A percentile compares a stretch with the other conserved stretches of the same genome.
phyloP scores from a whole-genome alignment of 495 filamentous ascomycete species.

The Hyaloscypha hepaticicola region DNA sequence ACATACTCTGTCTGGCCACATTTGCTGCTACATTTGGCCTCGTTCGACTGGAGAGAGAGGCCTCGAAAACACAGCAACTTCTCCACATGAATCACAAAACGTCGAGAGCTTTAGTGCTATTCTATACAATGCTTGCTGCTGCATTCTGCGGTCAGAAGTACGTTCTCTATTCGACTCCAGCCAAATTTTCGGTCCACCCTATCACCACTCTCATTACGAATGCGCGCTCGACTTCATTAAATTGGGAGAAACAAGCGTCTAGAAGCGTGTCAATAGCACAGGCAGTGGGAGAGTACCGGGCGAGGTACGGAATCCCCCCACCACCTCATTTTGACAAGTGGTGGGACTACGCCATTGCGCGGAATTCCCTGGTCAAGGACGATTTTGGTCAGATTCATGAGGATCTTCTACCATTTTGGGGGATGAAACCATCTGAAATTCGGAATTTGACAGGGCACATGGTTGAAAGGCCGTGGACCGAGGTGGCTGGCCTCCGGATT shows the following conservation, averaged over 20 bases:
- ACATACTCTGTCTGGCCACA: neutral
- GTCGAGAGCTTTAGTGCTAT: neutral
- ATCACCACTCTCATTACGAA: slow-evolving; percentile 52
- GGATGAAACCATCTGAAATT: slow-evolving; percentile 59
- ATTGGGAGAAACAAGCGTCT: slow-evolving; percentile 45
- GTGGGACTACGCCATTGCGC: slow-evolving; percentile 67
- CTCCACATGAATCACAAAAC: neutral
- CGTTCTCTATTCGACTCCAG: neutral
- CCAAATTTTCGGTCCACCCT: slow-evolving; percentile 41
- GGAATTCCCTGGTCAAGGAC: slow-evolving; percentile 67
- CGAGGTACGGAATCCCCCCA: slow-evolving; percentile 54
- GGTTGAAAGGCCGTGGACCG: slow-evolving; percentile 31
- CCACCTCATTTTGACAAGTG: slow-evolving; percentile 68
- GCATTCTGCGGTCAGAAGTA: neutral
- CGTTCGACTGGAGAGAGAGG: neutral
- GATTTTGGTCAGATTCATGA: slow-evolving; percentile 73
- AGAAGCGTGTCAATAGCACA: slow-evolving; percentile 49
- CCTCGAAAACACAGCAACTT: neutral
- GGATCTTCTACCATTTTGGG: slow-evolving; percentile 74
- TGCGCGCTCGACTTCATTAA: slow-evolving; percentile 45
- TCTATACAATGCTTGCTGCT: neutral
- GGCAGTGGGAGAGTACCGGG: slow-evolving; percentile 57
- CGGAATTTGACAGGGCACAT: slow-evolving; percentile 34
- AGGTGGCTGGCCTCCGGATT: slow-evolving; percentile 43
- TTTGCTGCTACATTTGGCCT: slow-evolving; percentile 4